Evolutionary conservation across 441 rosid genomes (phyloP).

Genomic region (Euphorbia celastroides): DNA sequence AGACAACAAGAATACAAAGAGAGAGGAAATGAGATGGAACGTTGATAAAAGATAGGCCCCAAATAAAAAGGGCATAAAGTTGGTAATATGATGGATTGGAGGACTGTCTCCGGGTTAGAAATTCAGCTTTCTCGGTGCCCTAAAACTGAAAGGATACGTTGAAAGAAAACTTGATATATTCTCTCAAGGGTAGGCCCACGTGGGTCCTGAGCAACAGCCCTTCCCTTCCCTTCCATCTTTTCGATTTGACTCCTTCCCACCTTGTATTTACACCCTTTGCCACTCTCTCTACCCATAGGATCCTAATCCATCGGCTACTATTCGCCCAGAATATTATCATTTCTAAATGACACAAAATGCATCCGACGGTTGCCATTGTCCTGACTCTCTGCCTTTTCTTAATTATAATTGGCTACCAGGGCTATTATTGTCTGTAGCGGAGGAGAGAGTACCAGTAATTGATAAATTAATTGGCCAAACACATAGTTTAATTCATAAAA

Average conservation of each 20-base stretch:
- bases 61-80: no score
- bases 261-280: neutral
- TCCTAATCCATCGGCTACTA: conserved; percentile 12
- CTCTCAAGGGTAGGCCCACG: neutral
- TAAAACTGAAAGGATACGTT: neutral
- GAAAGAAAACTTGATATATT: neutral
- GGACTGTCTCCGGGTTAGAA: neutral
- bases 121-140: neutral
- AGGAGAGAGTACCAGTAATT: neutral
- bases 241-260: conserved; percentile 7
- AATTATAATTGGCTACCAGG: neutral
- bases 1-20: no score
- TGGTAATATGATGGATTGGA: neutral
- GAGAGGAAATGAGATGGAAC: no score
- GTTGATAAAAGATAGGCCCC: no score
- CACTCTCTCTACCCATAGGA: neutral
- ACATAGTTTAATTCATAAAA: no score
- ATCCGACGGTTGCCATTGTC: conserved; percentile 7
- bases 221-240: neutral
- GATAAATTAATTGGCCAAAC: no score
- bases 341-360: neutral
- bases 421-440: neutral
- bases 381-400: neutral
- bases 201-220: conserved; percentile 12
- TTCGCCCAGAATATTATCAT: no score